A percentile compares a stretch with the other conserved stretches of the same genome.
Evolutionary conservation across 495 filamentous ascomycete genomes (phyloP).

Genomic region (Lasiosphaeria miniovina): DNA sequence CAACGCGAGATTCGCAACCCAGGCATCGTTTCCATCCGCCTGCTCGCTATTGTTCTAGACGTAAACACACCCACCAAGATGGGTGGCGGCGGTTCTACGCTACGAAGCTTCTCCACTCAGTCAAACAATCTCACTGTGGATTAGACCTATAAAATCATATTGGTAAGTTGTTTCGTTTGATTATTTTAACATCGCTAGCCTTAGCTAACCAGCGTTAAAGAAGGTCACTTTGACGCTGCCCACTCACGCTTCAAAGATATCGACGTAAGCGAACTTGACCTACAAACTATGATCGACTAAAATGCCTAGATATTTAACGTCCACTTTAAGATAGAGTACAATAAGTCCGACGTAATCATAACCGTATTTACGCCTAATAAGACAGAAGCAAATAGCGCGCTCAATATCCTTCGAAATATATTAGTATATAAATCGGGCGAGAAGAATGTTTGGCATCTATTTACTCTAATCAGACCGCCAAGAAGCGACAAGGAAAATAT

Average conservation of each 20-base stretch:
- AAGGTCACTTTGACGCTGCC: constrained; percentile 4
- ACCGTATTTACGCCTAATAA: constrained; percentile 13
- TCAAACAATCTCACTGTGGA: too few species aligned
- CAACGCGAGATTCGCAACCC: too few species aligned
- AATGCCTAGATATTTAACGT: constrained; percentile 11
- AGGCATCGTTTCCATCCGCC: too few species aligned
- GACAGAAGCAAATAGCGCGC: constrained; percentile 7
- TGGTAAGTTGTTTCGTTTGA: not conserved
- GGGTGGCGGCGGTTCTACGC: too few species aligned
- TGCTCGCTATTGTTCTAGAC: too few species aligned
- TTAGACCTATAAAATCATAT: too few species aligned
- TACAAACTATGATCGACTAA: constrained; percentile 10
- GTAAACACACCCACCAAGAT: too few species aligned
- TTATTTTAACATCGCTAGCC: not conserved
- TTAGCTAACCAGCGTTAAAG: constrained; percentile 9
- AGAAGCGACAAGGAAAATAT: not conserved
- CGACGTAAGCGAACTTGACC: constrained; percentile 16
- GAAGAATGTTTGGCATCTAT: constrained; percentile 15
- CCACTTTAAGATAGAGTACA: constrained; percentile 12
- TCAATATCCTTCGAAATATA: not conserved
- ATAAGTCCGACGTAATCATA: constrained; percentile 2
- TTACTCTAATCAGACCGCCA: constrained; percentile 14
- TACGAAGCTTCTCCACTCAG: too few species aligned
- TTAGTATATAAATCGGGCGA: constrained; percentile 8
- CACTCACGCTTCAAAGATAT: constrained; percentile 14